A percentile compares a stretch with the other conserved stretches of the same genome.
These are phyloP conservation scores for Tylopilus sp. DNA, from an alignment of 1,284 basidiomycete species.

Conservation along the genomic window DNA sequence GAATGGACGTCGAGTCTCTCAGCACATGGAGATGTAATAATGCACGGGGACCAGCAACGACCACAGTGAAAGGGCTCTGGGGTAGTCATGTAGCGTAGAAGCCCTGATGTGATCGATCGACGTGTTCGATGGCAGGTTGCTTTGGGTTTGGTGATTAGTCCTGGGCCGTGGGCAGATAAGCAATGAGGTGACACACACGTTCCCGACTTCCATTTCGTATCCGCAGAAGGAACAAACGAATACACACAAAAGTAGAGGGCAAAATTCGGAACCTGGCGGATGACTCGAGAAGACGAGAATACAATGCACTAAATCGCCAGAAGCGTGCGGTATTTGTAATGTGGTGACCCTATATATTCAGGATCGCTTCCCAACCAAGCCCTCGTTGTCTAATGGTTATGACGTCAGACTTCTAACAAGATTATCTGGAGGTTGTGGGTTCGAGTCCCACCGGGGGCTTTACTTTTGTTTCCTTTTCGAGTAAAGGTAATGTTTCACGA, in stretches of 20 bases:
- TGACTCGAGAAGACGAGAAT: too few relatives aligned
- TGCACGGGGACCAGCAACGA: background rate
- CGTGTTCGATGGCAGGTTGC: background rate
- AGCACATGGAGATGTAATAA: constrained; percentile 18
- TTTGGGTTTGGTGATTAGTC: background rate
- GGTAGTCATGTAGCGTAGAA: background rate
- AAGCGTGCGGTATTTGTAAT: background rate
- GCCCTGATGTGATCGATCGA: constrained; percentile 6
- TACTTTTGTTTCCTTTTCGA: constrained; percentile 17
- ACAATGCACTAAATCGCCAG: too few relatives aligned
- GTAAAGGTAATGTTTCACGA: too few relatives aligned
- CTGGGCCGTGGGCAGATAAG: constrained; percentile 15
- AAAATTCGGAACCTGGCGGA: too few relatives aligned
- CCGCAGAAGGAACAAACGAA: background rate
- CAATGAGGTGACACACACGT: constrained; percentile 1
- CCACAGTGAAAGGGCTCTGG: background rate
- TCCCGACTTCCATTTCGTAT: background rate
- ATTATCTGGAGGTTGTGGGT: constrained; percentile 74
- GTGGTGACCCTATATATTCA: background rate
- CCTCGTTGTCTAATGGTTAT: constrained; percentile 77
- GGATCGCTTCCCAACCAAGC: constrained; percentile 26
- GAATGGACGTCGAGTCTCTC: background rate
- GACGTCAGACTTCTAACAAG: constrained; percentile 77
- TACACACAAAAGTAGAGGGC: background rate
- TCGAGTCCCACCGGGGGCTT: constrained; percentile 71